These are phyloP conservation scores for Amylocarpus encephaloides DNA, from an alignment of 2,329 filamentous ascomycete genomes.

Conservation along the genomic window DNA sequence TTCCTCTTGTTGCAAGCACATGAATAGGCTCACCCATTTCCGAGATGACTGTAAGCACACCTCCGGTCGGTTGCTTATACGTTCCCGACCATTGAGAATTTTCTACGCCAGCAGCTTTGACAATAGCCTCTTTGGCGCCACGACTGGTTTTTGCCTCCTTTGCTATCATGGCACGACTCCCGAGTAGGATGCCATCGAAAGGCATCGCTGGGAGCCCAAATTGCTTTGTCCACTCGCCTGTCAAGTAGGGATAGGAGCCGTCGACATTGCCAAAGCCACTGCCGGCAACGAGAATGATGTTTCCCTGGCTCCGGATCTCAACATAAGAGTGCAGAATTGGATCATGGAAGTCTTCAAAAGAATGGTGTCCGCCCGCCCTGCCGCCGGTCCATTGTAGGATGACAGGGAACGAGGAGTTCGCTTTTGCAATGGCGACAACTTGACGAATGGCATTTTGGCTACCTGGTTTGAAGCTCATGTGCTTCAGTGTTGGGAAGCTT, in stretches of 20 bases:
- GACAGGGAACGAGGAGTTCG: slow-evolving; percentile 79
- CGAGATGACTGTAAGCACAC: slow-evolving; percentile 88
- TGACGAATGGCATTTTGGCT: slow-evolving; percentile 77
- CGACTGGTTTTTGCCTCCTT: slow-evolving; percentile 82
- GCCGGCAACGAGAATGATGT: slow-evolving; percentile 80
- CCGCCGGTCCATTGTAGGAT: slow-evolving; percentile 91
- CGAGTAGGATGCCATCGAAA: slow-evolving; percentile 82
- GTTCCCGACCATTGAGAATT: slow-evolving; percentile 83
- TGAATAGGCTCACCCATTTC: slow-evolving; percentile 99
- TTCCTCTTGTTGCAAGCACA: slow-evolving; percentile 91
- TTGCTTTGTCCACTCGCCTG: slow-evolving; percentile 72
- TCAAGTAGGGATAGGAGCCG: slow-evolving; percentile 85
- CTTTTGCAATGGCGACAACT: slow-evolving; percentile 83
- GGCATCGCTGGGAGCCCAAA: slow-evolving; percentile 87
- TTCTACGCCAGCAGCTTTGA: slow-evolving; percentile 70
- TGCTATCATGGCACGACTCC: slow-evolving; percentile 86
- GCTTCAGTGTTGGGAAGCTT: slow-evolving; percentile 80
- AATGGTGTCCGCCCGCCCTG: slow-evolving; percentile 85
- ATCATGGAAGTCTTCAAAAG: slow-evolving; percentile 86
- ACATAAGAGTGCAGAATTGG: slow-evolving; percentile 83
- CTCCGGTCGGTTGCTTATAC: slow-evolving; percentile 80
- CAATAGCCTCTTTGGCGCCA: slow-evolving; percentile 79
- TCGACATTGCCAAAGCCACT: slow-evolving; percentile 83
- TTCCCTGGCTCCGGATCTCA: slow-evolving; percentile 72
- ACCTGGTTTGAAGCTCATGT: slow-evolving; percentile 91